Conservation (phyloP, 2,329 filamentous ascomycete species). For the Cladosporium velox region DNA sequence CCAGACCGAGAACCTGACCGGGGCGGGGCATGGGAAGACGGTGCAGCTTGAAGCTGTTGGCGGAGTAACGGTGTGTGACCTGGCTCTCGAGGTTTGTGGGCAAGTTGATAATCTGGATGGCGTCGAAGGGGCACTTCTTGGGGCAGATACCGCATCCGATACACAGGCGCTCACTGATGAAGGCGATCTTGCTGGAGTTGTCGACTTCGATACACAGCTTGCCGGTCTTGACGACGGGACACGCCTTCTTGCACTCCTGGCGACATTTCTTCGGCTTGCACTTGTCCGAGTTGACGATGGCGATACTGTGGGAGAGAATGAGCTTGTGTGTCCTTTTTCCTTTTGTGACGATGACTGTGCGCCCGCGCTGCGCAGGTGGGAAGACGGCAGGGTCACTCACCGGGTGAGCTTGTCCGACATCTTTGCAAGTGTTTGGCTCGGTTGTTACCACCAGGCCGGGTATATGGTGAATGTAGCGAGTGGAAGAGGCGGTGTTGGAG, state of each 20-base stretch:
- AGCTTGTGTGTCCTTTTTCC: constrained; percentile 20
- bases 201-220: constrained; percentile 97
- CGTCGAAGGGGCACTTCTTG: constrained; percentile 98
- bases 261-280: constrained; percentile 76
- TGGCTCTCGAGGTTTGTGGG: constrained; percentile 98
- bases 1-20: constrained; percentile 91
- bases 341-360: not conserved
- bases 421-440: constrained; percentile 34
- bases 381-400: constrained; percentile 55
- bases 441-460: not conserved
- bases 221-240: constrained; percentile 93
- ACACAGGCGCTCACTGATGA: constrained; percentile 93
- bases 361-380: not conserved
- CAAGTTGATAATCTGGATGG: constrained; percentile 99
- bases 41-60: constrained; percentile 99
- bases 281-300: constrained; percentile 99
- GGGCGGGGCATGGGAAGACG: constrained; percentile 93
- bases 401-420: constrained; percentile 96
- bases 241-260: constrained; percentile 99
- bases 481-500: not conserved
- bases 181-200: constrained; percentile 87
- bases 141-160: constrained; percentile 99
- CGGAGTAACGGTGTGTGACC: constrained; percentile 97
- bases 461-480: not conserved
- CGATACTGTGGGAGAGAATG: constrained; percentile 66